phyloP scores from a whole-genome alignment of 495 filamentous ascomycete genomes.

The Penicillium manginii region DNA sequence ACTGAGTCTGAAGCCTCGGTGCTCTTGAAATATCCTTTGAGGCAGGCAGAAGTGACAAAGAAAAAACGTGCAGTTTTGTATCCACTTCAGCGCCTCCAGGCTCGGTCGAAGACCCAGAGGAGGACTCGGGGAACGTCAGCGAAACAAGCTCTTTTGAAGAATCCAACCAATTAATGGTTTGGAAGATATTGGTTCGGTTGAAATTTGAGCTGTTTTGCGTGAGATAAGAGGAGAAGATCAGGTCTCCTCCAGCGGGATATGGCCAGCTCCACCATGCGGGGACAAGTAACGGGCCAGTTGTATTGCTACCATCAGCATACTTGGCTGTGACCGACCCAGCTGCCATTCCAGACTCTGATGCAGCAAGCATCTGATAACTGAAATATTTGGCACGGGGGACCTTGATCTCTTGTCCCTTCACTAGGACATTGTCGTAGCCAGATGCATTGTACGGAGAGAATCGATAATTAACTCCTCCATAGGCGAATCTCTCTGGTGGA shows the following conservation, averaged over 20 bases:
- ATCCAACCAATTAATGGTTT: constrained; percentile 50
- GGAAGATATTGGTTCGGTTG: constrained; percentile 57
- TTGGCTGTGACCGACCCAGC: constrained; percentile 49
- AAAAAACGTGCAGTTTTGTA: constrained; percentile 31
- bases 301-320: constrained; percentile 48
- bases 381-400: constrained; percentile 42
- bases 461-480: constrained; percentile 47
- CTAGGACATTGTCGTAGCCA: constrained; percentile 48
- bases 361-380: constrained; percentile 51
- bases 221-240: constrained; percentile 53
- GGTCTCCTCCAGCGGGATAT: constrained; percentile 52
- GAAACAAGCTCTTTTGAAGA: constrained; percentile 47
- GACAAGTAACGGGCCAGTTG: constrained; percentile 45
- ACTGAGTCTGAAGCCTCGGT: constrained; percentile 43
- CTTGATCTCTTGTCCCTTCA: constrained; percentile 43
- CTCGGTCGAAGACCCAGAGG: constrained; percentile 20
- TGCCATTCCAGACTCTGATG: constrained; percentile 47
- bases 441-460: constrained; percentile 52
- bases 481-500: constrained; percentile 41
- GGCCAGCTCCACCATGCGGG: constrained; percentile 53
- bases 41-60: constrained; percentile 27
- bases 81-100: constrained; percentile 24
- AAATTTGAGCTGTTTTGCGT: constrained; percentile 48
- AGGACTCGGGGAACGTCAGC: constrained; percentile 41
- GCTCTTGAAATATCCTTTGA: background rate